Conservation (phyloP, 176 grass and related monocot genomes). For the Zoysia pacifica region DNA sequence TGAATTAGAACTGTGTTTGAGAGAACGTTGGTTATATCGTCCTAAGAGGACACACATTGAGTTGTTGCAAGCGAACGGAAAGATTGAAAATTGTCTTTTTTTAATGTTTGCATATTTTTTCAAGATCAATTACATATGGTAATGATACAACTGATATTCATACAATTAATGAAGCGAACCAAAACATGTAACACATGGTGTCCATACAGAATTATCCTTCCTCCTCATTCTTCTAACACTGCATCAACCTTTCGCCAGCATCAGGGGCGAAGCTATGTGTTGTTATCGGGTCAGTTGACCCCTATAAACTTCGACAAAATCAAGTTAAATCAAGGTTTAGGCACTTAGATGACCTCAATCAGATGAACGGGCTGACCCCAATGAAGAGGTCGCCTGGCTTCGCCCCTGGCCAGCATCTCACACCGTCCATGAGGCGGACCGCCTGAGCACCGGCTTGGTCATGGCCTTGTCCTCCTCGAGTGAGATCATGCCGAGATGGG, state of each 20-base stretch:
- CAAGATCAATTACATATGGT: background rate
- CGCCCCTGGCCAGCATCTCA: background rate
- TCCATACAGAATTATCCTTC: background rate
- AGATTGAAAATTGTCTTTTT: background rate
- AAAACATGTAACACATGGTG: constrained; percentile 19
- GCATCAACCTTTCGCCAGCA: constrained; percentile 1
- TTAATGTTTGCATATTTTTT: constrained; percentile 6
- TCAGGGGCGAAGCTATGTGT: too few species aligned
- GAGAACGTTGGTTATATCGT: too few species aligned
- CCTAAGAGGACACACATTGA: too few species aligned
- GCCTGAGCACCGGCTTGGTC: constrained; percentile 64
- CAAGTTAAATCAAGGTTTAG: too few species aligned
- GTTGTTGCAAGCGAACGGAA: too few species aligned
- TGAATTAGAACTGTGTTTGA: too few species aligned
- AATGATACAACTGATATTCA: background rate
- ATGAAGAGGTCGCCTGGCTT: too few species aligned
- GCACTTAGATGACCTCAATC: too few species aligned
- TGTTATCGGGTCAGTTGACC: too few species aligned
- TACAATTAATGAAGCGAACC: background rate
- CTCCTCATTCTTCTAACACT: background rate
- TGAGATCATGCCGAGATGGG: constrained; percentile 92
- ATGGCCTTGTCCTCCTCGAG: constrained; percentile 84
- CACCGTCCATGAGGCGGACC: constrained; percentile 81
- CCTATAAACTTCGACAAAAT: too few species aligned
- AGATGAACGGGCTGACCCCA: too few species aligned